Evolutionary conservation across 2,329 filamentous ascomycete genomes (phyloP).

Genomic region (Xylaria sp.): DNA sequence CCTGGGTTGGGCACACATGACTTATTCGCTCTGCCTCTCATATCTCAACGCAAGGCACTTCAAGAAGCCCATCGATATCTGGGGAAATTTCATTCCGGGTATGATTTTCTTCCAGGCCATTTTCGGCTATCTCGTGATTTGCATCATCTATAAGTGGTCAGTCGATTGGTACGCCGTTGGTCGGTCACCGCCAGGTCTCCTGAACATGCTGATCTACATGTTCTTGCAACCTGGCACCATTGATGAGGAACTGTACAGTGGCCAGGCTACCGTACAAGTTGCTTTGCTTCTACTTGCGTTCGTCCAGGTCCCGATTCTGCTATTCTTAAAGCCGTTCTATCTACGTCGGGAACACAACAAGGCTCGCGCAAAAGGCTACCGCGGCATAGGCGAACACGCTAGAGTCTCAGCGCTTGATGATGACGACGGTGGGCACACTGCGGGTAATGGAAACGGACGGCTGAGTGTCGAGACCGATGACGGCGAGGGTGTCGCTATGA

Average conservation of each 20-base stretch:
- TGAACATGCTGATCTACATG: conserved; percentile 99
- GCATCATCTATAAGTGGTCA: conserved; percentile 97
- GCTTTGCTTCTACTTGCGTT: conserved; percentile 84
- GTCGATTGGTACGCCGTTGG: conserved; percentile 81
- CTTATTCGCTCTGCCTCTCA: conserved; percentile 92
- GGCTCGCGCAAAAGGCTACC: conserved; percentile 87
- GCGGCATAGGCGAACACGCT: conserved; percentile 88
- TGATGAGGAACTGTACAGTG: conserved; percentile 78
- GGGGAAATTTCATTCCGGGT: conserved; percentile 95
- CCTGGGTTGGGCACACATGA: conserved; percentile 98
- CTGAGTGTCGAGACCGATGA: conserved; percentile 74
- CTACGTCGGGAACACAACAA: conserved; percentile 93
- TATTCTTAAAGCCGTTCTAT: conserved; percentile 96
- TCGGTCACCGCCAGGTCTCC: conserved; percentile 79
- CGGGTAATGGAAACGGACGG: conserved; percentile 69
- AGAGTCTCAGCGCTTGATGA: conserved; percentile 90
- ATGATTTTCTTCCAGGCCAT: conserved; percentile 99
- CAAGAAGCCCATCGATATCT: conserved; percentile 93
- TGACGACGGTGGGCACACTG: conserved; percentile 73
- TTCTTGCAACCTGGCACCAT: conserved; percentile 85
- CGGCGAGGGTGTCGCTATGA: conserved; percentile 66
- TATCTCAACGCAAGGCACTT: conserved; percentile 96
- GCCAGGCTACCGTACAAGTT: conserved; percentile 80
- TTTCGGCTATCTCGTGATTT: conserved; percentile 93
- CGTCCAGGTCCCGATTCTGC: conserved; percentile 85